Evolutionary conservation across 345 rosid species (phyloP), one percentile per base, ranked within the genome.

Genomic region (Citrus australasica): DNA sequence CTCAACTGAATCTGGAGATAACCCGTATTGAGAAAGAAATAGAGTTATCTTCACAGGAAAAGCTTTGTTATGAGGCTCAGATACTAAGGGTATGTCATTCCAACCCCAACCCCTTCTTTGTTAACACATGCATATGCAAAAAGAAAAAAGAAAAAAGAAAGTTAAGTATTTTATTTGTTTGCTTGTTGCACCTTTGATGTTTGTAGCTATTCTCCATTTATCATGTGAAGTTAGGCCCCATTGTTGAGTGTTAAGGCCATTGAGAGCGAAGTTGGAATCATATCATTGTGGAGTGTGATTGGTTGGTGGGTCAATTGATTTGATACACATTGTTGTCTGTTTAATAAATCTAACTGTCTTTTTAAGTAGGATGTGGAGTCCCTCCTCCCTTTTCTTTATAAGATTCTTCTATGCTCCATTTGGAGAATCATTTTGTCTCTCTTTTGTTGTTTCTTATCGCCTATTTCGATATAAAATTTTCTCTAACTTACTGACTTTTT

Each of bases 61-160:
- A 97, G 82, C 89, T 92, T 69, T 97, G 99, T 76, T 94, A 90
- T 63, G 98, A 94, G 78, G 97, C 99, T 81, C 99, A 94, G 85
- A 87, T 97, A 82, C 79, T 96, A 72, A 94, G 98, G 90, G 99
- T 97, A 89, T 68, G 79, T 64, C 46, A 46, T 72, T 71, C 78
- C 79, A 69, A 74, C 76, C 68, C 76, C 61, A 48, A 71, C 79
- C 65, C 74, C 5, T 53, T 64, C 33, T 46, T 13, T 74, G 60
- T 75, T 16, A 64, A 11, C 2, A 28, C 9, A 48, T 33, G 51
- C 48, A 32, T 9, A 70, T 46, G 17, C 51, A 46, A 46, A 46
- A 46, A 3, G 4, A 10, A 42, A 40, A 40, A 9, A 2, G 13
- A 40, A 42, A 21, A 6, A 38, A 19, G 14, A 27, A 6, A 55